These are phyloP conservation scores for Clavispora fructus DNA, from an alignment of 805 yeast genomes.

Conservation along the genomic window DNA sequence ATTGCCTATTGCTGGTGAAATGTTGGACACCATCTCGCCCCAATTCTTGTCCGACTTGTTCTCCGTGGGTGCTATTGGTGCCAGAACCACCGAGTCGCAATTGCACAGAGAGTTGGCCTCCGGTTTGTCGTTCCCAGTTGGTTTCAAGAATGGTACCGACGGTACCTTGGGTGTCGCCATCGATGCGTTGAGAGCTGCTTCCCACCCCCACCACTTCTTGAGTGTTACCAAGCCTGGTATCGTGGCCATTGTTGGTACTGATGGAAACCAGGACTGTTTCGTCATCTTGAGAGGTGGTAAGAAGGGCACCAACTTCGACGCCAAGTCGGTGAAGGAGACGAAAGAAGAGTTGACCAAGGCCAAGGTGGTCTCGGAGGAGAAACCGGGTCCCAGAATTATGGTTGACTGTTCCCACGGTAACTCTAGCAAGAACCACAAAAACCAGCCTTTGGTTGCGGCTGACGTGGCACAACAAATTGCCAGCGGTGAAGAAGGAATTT, in stretches of 20 bases:
- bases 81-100: conserved; percentile 98
- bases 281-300: conserved; percentile 95
- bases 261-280: conserved; percentile 92
- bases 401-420: conserved; percentile 98
- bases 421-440: conserved; percentile 87
- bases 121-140: conserved; percentile 97
- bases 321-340: conserved; percentile 67
- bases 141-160: conserved; percentile 98
- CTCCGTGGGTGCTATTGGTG: conserved; percentile 97
- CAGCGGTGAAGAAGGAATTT: conserved; percentile 71
- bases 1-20: conserved; percentile 92
- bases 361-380: conserved; percentile 39
- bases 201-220: conserved; percentile 90
- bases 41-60: conserved; percentile 89
- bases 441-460: conserved; percentile 89
- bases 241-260: conserved; percentile 93
- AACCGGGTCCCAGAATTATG: conserved; percentile 61
- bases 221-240: conserved; percentile 96
- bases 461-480: conserved; percentile 78
- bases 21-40: conserved; percentile 97
- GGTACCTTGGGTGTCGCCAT: conserved; percentile 90
- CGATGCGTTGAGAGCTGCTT: conserved; percentile 90
- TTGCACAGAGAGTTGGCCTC: conserved; percentile 96
- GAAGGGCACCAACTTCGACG: conserved; percentile 89
- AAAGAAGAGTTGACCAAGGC: conserved; percentile 53